phyloP scores from a whole-genome alignment of 805 yeast genomes.

The Lipomyces lipofer region DNA sequence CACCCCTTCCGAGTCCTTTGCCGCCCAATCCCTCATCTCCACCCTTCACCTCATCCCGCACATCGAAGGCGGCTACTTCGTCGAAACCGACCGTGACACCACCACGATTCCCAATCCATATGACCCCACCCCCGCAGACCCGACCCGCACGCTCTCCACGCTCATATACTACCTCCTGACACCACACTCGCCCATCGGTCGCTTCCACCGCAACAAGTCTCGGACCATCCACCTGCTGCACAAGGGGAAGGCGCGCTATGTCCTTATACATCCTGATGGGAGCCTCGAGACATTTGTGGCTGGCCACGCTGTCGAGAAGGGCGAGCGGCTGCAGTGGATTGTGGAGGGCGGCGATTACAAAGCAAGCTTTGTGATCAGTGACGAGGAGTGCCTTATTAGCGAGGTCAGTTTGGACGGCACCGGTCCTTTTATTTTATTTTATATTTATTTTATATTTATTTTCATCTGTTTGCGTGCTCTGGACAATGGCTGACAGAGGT shows the following conservation, averaged over 20 bases:
- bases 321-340: slow-evolving; percentile 58
- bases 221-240: slow-evolving; percentile 58
- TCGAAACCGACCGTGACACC: slow-evolving; percentile 57
- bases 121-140: slow-evolving; percentile 1
- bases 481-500: slow-evolving; percentile 27
- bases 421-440: too few species aligned
- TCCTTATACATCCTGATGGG: slow-evolving; percentile 54
- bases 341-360: slow-evolving; percentile 63
- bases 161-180: slow-evolving; percentile 55
- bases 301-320: slow-evolving; percentile 48
- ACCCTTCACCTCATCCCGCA: slow-evolving; percentile 46
- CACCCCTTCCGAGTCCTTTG: slow-evolving; percentile 27
- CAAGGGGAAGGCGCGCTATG: slow-evolving; percentile 57
- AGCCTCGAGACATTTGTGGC: slow-evolving; percentile 51
- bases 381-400: slow-evolving; percentile 41
- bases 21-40: slow-evolving; percentile 41
- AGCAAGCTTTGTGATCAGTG: slow-evolving; percentile 47
- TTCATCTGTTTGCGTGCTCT: slow-evolving; percentile 27
- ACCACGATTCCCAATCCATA: slow-evolving; percentile 46
- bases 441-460: background rate
- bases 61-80: slow-evolving; percentile 59
- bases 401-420: slow-evolving; percentile 23
- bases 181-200: slow-evolving; percentile 53
- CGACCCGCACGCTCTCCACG: slow-evolving; percentile 49
- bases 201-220: slow-evolving; percentile 53